These are phyloP conservation scores for Picea mariana DNA, from an alignment of 83 land plant genomes.

Conservation along the genomic window DNA sequence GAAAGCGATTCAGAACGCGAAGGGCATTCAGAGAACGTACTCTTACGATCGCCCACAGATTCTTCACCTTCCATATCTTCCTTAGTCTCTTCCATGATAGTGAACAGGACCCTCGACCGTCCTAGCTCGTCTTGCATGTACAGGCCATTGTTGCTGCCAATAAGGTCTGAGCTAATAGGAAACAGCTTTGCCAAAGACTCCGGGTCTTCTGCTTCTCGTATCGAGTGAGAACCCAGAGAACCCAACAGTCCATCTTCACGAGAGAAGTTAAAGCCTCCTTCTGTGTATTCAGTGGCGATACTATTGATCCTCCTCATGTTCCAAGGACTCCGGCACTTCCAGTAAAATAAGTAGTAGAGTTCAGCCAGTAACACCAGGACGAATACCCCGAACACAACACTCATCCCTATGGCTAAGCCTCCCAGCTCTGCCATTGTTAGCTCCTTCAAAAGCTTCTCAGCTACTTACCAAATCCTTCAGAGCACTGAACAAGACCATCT, in stretches of 20 bases:
- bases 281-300: neutral
- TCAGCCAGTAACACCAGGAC: neutral
- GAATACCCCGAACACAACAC: neutral
- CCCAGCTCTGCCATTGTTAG: slow-evolving; percentile 5
- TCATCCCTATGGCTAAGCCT: neutral
- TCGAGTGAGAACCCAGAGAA: neutral
- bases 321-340: neutral
- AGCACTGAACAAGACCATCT: no score
- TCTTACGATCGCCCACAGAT: neutral
- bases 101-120: slow-evolving; percentile 2
- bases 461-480: no score
- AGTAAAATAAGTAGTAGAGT: slow-evolving; percentile 8
- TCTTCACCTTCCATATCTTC: slow-evolving; percentile 4
- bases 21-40: no score
- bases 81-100: slow-evolving; percentile 3
- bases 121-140: slow-evolving; percentile 4
- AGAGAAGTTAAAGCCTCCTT: neutral
- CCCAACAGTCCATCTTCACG: neutral
- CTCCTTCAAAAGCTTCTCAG: no score
- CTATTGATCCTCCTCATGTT: neutral
- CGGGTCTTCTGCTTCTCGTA: neutral
- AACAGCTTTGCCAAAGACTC: neutral
- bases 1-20: no score
- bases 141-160: neutral
- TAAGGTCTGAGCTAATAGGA: neutral